Evolutionary conservation across 108 stramenopile species (phyloP).

Genomic region (Aurantiochytrium sp.): DNA sequence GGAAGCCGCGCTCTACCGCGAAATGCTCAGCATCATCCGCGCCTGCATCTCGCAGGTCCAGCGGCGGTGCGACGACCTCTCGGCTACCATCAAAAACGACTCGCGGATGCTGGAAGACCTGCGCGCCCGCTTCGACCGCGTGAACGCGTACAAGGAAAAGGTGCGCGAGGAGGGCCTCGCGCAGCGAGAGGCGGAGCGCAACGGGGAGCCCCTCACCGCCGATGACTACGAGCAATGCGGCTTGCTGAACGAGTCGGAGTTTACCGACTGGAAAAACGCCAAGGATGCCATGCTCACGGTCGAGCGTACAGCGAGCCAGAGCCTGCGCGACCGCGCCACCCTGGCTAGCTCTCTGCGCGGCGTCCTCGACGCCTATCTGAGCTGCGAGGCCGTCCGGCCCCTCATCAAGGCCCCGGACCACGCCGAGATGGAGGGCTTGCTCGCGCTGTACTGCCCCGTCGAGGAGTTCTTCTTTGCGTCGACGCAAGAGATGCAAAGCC

Average conservation of each 20-base stretch:
- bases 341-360: background rate
- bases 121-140: background rate
- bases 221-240: background rate
- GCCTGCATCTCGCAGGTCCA: background rate
- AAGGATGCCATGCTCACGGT: background rate
- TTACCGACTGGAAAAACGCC: background rate
- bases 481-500: background rate
- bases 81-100: background rate
- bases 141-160: background rate
- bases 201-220: background rate
- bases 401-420: background rate
- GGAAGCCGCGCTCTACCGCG: background rate
- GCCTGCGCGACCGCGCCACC: background rate
- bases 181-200: background rate
- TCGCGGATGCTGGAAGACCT: background rate
- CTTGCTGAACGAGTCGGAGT: background rate
- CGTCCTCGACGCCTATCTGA: background rate
- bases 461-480: conserved; percentile 13
- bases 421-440: background rate
- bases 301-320: background rate
- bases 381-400: background rate
- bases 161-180: background rate
- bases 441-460: background rate
- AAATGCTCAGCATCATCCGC: background rate
- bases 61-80: background rate